Evolutionary conservation across 2,329 filamentous ascomycete species (phyloP), one percentile per base, ranked within the genome.

Genomic region (Tolypocladium tundrense): DNA sequence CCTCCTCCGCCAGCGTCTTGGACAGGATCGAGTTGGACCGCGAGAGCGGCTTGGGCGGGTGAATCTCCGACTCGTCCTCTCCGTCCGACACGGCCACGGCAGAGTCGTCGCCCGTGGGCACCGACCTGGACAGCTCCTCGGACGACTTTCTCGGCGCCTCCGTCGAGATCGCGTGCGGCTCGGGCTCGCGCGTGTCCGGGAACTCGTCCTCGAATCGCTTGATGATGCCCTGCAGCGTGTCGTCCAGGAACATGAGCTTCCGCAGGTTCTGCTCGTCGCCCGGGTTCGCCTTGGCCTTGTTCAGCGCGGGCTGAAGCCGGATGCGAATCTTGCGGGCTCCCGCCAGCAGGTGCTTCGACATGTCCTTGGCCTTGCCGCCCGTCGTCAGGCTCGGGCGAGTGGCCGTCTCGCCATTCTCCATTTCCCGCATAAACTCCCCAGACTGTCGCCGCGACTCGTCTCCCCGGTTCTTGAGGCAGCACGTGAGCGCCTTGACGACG

Each of bases 121-220:
- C 64, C n/a, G 61, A 63, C 24, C 62, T 61, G 1, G 63, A 65
- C 8, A 66, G 50, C 45, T 67, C 66, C 24, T 63, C 35, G 53
- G 59, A 53, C 54, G 65, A 19, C 53, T 58, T 21, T 58, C 60
- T 24, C 52, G 60, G 48, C 58, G 60, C 10, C 55, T 59, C 53
- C n/a, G 13, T 33, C 21, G 54, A n/a, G 2, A 43, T 14, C 13
- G 35, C 16, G 19, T 43, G 50, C 13, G 58, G 24, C 9, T 41
- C 54, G 11, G 64, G 52, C 66, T 66, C 77, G 41, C 90, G 85
- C 0, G 90, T 95, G 68, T 97, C 93, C 0, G 94, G 94, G 66
- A 91, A 97, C 72, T 97, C 93, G 69, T 96, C 89, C 71, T 97
- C 94, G 69, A 97, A 99, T 35, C 94, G 88, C 69, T 90, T 87